phyloP scores from a whole-genome alignment of 768 basidiomycete genomes.

The Cyclocybe cylindracea region DNA sequence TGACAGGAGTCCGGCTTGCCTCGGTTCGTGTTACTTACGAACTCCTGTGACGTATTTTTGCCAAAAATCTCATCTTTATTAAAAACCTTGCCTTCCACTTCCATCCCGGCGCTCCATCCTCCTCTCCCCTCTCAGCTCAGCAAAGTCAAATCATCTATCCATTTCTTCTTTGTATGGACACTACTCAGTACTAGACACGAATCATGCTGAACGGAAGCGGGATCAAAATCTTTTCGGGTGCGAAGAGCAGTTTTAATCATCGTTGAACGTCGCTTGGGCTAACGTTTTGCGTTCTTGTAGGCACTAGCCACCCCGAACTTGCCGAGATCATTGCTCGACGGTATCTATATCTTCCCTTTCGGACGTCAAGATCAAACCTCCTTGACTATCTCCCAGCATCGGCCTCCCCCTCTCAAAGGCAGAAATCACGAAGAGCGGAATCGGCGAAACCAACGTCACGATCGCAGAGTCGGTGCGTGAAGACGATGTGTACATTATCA shows the following conservation, averaged over 20 bases:
- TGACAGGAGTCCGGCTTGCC: slow-evolving; percentile 10
- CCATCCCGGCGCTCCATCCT: slow-evolving; percentile 1
- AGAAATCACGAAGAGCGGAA: slow-evolving; percentile 83
- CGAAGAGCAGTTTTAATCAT: slow-evolving; percentile 12
- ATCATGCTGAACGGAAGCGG: slow-evolving; percentile 56
- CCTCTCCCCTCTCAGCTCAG: slow-evolving; percentile 2
- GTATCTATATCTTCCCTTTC: slow-evolving; percentile 44
- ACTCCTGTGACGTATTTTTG: slow-evolving; percentile 7
- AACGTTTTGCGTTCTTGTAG: slow-evolving; percentile 37
- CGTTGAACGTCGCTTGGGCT: slow-evolving; percentile 7
- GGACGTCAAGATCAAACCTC: slow-evolving; percentile 16
- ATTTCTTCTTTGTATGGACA: slow-evolving; percentile 20
- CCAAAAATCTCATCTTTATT: slow-evolving; percentile 21
- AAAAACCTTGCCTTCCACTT: background rate
- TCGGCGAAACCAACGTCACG: slow-evolving; percentile 90
- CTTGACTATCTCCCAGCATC: slow-evolving; percentile 56
- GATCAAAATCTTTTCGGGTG: slow-evolving; percentile 60
- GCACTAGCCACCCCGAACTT: slow-evolving; percentile 93
- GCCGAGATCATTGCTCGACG: slow-evolving; percentile 92
- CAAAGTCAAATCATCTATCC: slow-evolving; percentile 7
- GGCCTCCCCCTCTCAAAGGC: slow-evolving; percentile 88
- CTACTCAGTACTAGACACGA: slow-evolving; percentile 9
- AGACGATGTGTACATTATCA: slow-evolving; percentile 98
- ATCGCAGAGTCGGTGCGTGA: slow-evolving; percentile 96
- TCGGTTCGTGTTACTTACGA: slow-evolving; percentile 15